Evolutionary conservation across 2,329 filamentous ascomycete species (phyloP).

Genomic region (Aureobasidium sp.): DNA sequence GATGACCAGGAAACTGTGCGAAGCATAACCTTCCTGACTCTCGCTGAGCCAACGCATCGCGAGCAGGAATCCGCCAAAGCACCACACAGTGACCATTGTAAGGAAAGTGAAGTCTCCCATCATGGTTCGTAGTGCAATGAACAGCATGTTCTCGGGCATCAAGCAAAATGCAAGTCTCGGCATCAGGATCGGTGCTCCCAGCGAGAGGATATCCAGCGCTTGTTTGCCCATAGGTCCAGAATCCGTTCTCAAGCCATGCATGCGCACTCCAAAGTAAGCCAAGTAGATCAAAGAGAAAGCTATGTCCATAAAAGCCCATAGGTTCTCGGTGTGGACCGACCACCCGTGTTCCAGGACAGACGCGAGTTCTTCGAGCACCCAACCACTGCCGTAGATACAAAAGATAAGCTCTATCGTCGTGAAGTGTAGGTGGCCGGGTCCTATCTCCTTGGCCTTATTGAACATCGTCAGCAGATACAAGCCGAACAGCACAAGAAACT

Average conservation of each 20-base stretch:
- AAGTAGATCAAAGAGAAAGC: constrained; percentile 65
- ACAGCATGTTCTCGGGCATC: constrained; percentile 75
- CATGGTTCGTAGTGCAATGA: constrained; percentile 73
- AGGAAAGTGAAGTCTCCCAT: constrained; percentile 77
- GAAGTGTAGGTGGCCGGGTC: constrained; percentile 25
- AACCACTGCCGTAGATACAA: constrained; percentile 64
- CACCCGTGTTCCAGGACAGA: constrained; percentile 67
- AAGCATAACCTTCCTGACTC: constrained; percentile 35
- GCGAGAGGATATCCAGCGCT: constrained; percentile 68
- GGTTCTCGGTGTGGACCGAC: constrained; percentile 77
- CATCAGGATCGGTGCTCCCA: constrained; percentile 68
- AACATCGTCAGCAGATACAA: constrained; percentile 68
- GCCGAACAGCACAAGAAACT: constrained; percentile 60
- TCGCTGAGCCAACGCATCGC: constrained; percentile 71
- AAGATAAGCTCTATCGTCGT: constrained; percentile 56
- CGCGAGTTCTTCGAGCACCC: constrained; percentile 69
- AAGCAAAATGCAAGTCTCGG: constrained; percentile 75
- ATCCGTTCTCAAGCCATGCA: constrained; percentile 51
- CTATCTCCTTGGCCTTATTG: constrained; percentile 47
- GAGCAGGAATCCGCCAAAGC: constrained; percentile 71
- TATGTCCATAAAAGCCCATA: constrained; percentile 82
- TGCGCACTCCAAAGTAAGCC: constrained; percentile 57
- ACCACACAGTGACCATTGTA: constrained; percentile 68
- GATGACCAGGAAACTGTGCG: constrained; percentile 52
- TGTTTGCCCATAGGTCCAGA: constrained; percentile 48